Evolutionary conservation across 2,329 filamentous ascomycete species (phyloP).

Genomic region (Microdochium bolleyi): DNA sequence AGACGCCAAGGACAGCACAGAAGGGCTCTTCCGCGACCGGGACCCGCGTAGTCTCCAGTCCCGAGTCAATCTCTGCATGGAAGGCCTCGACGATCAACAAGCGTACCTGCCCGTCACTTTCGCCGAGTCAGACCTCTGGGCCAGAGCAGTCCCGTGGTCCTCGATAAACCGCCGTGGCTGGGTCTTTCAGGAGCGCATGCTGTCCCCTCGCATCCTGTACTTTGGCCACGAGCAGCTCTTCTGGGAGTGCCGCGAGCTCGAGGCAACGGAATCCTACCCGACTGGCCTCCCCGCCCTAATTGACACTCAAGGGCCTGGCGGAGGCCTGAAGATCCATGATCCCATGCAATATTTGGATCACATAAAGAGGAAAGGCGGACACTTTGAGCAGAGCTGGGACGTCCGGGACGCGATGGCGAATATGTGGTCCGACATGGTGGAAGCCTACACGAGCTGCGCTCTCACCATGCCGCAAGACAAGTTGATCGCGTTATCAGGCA

Average conservation of each 20-base stretch:
- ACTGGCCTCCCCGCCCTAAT: neutral
- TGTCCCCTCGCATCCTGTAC: slow-evolving; percentile 4
- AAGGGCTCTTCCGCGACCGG: neutral
- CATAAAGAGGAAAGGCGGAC: neutral
- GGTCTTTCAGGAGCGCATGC: slow-evolving; percentile 6
- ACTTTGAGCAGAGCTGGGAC: neutral
- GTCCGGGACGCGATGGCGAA: neutral
- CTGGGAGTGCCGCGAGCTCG: slow-evolving; percentile 4
- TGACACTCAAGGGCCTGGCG: neutral
- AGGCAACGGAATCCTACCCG: neutral
- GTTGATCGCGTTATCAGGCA: slow-evolving; percentile 4
- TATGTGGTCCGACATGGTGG: slow-evolving; percentile 5
- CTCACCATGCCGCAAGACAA: slow-evolving; percentile 2
- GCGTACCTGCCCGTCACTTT: neutral
- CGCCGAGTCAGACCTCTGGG: neutral
- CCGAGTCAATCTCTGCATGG: neutral
- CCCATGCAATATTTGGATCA: neutral
- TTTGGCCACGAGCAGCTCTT: slow-evolving; percentile 3
- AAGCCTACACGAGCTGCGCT: slow-evolving; percentile 1
- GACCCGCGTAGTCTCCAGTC: neutral
- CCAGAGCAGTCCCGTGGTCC: neutral
- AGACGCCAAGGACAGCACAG: neutral
- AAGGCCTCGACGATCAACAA: neutral
- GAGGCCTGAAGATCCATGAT: neutral
- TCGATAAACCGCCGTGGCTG: slow-evolving; percentile 4